Conservation (phyloP, 169 alveolate species). For the Cryptosporidium felis region DNA sequence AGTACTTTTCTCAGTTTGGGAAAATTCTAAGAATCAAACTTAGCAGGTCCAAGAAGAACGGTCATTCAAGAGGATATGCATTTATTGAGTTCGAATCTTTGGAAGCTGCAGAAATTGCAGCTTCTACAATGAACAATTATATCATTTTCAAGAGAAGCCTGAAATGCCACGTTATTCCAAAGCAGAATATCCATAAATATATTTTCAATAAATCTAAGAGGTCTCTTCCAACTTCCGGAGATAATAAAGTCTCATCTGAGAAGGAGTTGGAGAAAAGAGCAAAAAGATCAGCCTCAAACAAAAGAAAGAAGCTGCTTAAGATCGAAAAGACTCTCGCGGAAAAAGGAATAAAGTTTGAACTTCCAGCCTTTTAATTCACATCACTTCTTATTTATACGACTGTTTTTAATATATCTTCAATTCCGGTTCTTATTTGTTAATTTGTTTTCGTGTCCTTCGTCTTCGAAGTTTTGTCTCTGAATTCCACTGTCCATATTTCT, state of each 20-base stretch:
- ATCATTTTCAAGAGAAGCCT: slow-evolving; percentile 78
- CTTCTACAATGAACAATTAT: slow-evolving; percentile 86
- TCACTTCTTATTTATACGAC: no score
- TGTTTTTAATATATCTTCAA: no score
- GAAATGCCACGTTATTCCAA: slow-evolving; percentile 77
- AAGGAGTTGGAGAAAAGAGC: not conserved
- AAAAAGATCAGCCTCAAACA: not conserved
- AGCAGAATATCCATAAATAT: slow-evolving; percentile 74
- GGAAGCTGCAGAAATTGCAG: slow-evolving; percentile 86
- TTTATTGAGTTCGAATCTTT: slow-evolving; percentile 84
- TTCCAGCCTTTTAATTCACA: no score
- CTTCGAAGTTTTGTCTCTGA: no score
- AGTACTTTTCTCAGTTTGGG: slow-evolving; percentile 87
- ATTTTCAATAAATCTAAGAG: slow-evolving; percentile 76
- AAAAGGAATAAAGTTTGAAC: not conserved
- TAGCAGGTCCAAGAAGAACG: slow-evolving; percentile 82
- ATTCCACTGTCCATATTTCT: no score
- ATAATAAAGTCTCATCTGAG: not conserved
- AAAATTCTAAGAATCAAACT: slow-evolving; percentile 75
- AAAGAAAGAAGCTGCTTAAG: slow-evolving; percentile 25
- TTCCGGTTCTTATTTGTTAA: no score
- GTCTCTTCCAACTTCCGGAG: not conserved
- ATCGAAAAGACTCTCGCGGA: not conserved
- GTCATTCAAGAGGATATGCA: slow-evolving; percentile 86
- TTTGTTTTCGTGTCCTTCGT: no score